Evolutionary conservation across 2,329 filamentous ascomycete genomes (phyloP).

Genomic region (Fusarium buxicola): DNA sequence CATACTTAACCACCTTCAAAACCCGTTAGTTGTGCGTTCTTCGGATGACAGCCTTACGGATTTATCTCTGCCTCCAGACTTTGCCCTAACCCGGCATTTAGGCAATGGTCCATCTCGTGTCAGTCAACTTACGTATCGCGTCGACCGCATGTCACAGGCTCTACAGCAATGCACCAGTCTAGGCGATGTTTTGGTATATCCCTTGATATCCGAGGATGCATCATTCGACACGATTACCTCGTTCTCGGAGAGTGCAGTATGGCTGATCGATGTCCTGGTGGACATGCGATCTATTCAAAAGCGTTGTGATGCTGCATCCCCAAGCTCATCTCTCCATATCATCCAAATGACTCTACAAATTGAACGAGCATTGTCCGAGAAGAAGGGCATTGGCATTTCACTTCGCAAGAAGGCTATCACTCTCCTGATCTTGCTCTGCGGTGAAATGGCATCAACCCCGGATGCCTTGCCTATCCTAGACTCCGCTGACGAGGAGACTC

Average conservation of each 20-base stretch:
- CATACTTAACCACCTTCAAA: slow-evolving; percentile 51
- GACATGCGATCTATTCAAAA: slow-evolving; percentile 56
- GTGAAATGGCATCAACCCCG: slow-evolving; percentile 53
- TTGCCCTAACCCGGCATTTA: slow-evolving; percentile 53
- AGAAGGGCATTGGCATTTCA: slow-evolving; percentile 29
- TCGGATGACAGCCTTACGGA: slow-evolving; percentile 44
- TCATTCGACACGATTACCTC: slow-evolving; percentile 49
- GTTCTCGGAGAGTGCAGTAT: slow-evolving; percentile 57
- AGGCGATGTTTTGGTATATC: slow-evolving; percentile 57
- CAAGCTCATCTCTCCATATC: slow-evolving; percentile 49
- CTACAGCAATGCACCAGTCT: slow-evolving; percentile 60
- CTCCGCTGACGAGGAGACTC: slow-evolving; percentile 44
- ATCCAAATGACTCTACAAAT: slow-evolving; percentile 55
- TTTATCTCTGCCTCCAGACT: slow-evolving; percentile 54
- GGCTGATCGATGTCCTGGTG: slow-evolving; percentile 63
- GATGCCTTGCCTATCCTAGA: slow-evolving; percentile 48
- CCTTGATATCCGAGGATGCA: slow-evolving; percentile 51
- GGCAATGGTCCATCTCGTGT: slow-evolving; percentile 39
- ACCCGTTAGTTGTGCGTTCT: slow-evolving; percentile 43
- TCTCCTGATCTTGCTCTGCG: slow-evolving; percentile 56
- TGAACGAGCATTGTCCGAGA: slow-evolving; percentile 36
- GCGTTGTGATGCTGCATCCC: slow-evolving; percentile 50
- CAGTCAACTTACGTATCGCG: slow-evolving; percentile 53
- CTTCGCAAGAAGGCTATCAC: slow-evolving; percentile 53
- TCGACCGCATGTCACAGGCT: slow-evolving; percentile 57